Conservation (phyloP, 345 rosid species). For the Raphanus raphanistrum region DNA sequence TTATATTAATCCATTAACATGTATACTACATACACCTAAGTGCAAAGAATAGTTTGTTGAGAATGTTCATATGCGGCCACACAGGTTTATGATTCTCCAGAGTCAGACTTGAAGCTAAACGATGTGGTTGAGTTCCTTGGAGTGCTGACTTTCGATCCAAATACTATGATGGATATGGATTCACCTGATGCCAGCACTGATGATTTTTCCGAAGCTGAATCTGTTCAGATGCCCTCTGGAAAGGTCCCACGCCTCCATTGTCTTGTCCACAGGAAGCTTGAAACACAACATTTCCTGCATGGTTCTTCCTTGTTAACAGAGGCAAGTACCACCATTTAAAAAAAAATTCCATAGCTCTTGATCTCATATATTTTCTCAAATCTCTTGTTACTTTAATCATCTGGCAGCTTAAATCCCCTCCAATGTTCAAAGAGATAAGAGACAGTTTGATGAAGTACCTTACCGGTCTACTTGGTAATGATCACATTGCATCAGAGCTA, state of each 20-base stretch:
- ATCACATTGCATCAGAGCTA: constrained; percentile 68
- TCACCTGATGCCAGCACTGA: constrained; percentile 47
- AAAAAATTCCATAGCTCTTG: not conserved
- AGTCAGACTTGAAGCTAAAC: constrained; percentile 79
- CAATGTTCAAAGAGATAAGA: constrained; percentile 58
- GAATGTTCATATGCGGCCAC: not conserved
- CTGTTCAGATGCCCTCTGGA: constrained; percentile 55
- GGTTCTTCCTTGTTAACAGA: constrained; percentile 47
- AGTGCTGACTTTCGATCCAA: constrained; percentile 65
- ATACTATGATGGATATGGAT: constrained; percentile 39
- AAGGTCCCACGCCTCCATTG: constrained; percentile 96
- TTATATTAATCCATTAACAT: not conserved
- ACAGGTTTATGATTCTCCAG: constrained; percentile 82
- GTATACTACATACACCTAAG: not conserved
- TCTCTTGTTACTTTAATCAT: constrained; percentile 20
- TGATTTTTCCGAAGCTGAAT: constrained; percentile 52
- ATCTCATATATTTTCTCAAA: not conserved
- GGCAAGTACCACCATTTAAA: constrained; percentile 42
- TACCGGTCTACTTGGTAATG: constrained; percentile 73
- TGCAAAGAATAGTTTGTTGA: not conserved
- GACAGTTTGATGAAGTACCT: constrained; percentile 69
- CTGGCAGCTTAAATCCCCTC: constrained; percentile 58
- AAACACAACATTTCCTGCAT: constrained; percentile 55
- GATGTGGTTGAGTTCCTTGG: constrained; percentile 90
- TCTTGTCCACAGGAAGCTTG: constrained; percentile 76